A percentile compares a stretch with the other conserved stretches of the same genome.
Conservation (phyloP, 108 stramenopile species). For the Cyclotella sp. region DNA sequence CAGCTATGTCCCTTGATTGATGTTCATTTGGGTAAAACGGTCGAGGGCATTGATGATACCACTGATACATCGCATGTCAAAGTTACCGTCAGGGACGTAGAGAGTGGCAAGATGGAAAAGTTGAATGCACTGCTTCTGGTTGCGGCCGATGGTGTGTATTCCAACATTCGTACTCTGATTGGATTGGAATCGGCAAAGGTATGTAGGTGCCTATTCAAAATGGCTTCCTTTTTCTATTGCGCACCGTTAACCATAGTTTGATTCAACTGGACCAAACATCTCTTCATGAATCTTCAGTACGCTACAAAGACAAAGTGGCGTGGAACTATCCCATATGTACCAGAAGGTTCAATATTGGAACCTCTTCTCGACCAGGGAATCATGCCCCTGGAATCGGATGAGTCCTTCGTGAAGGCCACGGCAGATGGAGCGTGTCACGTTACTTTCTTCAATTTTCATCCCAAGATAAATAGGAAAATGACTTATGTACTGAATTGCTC, state of each 20-base stretch:
- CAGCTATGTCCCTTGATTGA: conserved; percentile 1
- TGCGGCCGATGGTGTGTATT: conserved; percentile 58
- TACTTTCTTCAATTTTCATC: conserved; percentile 33
- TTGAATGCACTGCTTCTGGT: conserved; percentile 24
- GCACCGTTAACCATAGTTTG: background rate
- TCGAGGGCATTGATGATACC: conserved; percentile 12
- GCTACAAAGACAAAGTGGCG: conserved; percentile 31
- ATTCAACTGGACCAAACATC: background rate
- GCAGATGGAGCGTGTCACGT: background rate
- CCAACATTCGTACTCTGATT: conserved; percentile 30
- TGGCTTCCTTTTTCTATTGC: background rate
- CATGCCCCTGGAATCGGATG: background rate
- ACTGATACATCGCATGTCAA: background rate
- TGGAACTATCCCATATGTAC: conserved; percentile 12
- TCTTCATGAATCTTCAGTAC: background rate
- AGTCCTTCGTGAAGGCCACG: background rate
- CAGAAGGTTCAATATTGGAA: conserved; percentile 11
- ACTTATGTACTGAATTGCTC: conserved; percentile 20
- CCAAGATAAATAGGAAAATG: conserved; percentile 24
- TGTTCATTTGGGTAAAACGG: conserved; percentile 21
- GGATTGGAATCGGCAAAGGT: conserved; percentile 28
- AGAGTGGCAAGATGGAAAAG: background rate
- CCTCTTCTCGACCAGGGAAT: conserved; percentile 15
- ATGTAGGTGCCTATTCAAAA: background rate
- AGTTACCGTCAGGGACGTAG: background rate